Conservation (phyloP, 2,329 filamentous ascomycete genomes). For the Periconia sp. region DNA sequence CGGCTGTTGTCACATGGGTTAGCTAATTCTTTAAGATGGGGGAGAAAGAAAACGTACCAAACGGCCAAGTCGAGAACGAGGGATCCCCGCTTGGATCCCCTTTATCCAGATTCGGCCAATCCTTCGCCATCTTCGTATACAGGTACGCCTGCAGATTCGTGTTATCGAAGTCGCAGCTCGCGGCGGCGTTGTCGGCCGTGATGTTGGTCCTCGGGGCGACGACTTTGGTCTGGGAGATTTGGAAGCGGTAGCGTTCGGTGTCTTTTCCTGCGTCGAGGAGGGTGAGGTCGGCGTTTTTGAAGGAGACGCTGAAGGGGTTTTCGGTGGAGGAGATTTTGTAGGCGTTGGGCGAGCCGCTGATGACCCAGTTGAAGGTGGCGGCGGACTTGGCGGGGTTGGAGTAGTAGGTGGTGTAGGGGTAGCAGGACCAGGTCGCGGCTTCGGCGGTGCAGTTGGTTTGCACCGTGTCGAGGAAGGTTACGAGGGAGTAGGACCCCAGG, state of each 20-base stretch:
- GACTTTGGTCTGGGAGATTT: constrained; percentile 54
- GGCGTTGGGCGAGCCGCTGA: constrained; percentile 44
- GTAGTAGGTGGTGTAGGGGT: constrained; percentile 57
- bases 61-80: constrained; percentile 39
- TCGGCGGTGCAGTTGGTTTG: constrained; percentile 61
- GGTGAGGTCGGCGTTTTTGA: constrained; percentile 55
- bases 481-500: constrained; percentile 63
- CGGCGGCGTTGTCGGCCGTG: constrained; percentile 47
- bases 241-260: constrained; percentile 62
- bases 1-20: constrained; percentile 38
- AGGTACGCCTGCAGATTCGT: constrained; percentile 60
- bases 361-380: constrained; percentile 64
- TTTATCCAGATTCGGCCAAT: constrained; percentile 37
- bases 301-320: constrained; percentile 60
- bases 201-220: constrained; percentile 53
- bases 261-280: constrained; percentile 51
- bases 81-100: constrained; percentile 34
- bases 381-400: constrained; percentile 43
- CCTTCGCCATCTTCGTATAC: constrained; percentile 58
- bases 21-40: constrained; percentile 8
- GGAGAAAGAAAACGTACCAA: constrained; percentile 22
- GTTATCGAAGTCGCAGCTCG: constrained; percentile 60
- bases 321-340: constrained; percentile 60
- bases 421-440: constrained; percentile 63
- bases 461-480: constrained; percentile 58